A percentile compares a stretch with the other conserved stretches of the same genome.
Evolutionary conservation across 371 early-diverging fungal species (phyloP).

Genomic region (Mucor circinelloides): DNA sequence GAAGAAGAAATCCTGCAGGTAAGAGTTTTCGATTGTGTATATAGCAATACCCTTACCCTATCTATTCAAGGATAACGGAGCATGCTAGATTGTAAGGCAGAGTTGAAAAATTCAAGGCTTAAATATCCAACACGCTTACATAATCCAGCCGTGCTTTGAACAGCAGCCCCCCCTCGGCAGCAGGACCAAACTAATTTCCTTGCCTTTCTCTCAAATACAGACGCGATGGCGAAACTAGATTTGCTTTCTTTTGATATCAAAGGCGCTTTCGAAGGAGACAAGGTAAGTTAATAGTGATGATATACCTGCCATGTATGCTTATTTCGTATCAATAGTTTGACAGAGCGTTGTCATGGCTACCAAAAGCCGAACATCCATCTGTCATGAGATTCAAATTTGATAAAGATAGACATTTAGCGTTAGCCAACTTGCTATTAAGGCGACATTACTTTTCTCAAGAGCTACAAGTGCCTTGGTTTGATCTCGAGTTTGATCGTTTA

Average conservation of each 20-base stretch:
- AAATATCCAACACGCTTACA: neutral
- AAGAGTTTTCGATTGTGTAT: too few relatives aligned
- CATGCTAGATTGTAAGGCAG: too few relatives aligned
- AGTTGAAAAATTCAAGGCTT: neutral
- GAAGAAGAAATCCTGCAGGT: too few relatives aligned
- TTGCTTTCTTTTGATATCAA: conserved; percentile 25
- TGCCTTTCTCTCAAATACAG: neutral
- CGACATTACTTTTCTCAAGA: conserved; percentile 33
- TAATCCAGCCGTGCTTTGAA: neutral
- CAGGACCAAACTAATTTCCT: neutral
- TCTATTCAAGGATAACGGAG: too few relatives aligned
- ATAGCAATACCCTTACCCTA: too few relatives aligned
- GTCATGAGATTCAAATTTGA: conserved; percentile 38
- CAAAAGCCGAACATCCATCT: conserved; percentile 23
- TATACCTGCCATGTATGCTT: neutral
- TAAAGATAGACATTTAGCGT: conserved; percentile 34
- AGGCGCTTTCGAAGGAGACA: conserved; percentile 21
- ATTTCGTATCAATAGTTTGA: conserved; percentile 27
- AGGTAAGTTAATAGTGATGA: conserved; percentile 6
- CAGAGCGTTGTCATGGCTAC: conserved; percentile 31
- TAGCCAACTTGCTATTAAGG: conserved; percentile 37
- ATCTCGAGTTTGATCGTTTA: conserved; percentile 23
- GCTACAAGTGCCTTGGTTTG: conserved; percentile 25
- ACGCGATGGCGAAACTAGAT: conserved; percentile 1
- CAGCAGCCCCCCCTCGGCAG: neutral